phyloP scores from a whole-genome alignment of 495 filamentous ascomycete species.

The Sordaria brevicollis region DNA sequence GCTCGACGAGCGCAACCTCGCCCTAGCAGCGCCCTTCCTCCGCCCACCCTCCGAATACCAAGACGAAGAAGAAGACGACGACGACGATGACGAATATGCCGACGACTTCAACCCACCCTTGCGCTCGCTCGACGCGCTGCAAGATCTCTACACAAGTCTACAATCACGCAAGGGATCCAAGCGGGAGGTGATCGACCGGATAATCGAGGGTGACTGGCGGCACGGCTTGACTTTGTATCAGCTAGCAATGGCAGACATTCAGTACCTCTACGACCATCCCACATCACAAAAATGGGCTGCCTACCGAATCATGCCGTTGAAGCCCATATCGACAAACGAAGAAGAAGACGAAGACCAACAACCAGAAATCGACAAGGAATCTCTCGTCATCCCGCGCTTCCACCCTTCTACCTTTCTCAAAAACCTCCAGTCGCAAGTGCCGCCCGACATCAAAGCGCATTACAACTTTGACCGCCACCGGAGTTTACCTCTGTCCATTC shows the following conservation, averaged over 20 bases:
- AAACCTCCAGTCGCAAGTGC: conserved; percentile 59
- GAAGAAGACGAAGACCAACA: conserved; percentile 12
- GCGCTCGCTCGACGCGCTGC: conserved; percentile 48
- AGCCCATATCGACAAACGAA: conserved; percentile 19
- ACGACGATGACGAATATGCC: conserved; percentile 35
- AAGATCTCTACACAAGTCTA: conserved; percentile 47
- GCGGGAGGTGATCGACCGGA: conserved; percentile 64
- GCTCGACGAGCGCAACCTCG: conserved; percentile 53
- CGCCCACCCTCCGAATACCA: conserved; percentile 5
- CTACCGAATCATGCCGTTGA: conserved; percentile 43
- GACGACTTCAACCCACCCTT: conserved; percentile 52
- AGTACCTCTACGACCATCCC: conserved; percentile 69
- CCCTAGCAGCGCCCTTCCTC: conserved; percentile 46
- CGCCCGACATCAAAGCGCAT: conserved; percentile 69
- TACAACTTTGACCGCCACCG: conserved; percentile 60
- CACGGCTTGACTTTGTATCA: conserved; percentile 67
- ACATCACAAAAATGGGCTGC: conserved; percentile 66
- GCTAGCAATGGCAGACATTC: conserved; percentile 69
- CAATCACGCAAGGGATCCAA: conserved; percentile 53
- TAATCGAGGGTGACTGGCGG: conserved; percentile 75
- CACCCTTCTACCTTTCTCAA: conserved; percentile 66
- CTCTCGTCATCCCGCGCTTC: conserved; percentile 53
- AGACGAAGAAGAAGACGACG: conserved; percentile 27
- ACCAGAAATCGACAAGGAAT: conserved; percentile 28
- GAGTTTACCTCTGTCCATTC: conserved; percentile 52